Conservation (phyloP, 106 monocot genomes). For the Dioscorea alata region DNA sequence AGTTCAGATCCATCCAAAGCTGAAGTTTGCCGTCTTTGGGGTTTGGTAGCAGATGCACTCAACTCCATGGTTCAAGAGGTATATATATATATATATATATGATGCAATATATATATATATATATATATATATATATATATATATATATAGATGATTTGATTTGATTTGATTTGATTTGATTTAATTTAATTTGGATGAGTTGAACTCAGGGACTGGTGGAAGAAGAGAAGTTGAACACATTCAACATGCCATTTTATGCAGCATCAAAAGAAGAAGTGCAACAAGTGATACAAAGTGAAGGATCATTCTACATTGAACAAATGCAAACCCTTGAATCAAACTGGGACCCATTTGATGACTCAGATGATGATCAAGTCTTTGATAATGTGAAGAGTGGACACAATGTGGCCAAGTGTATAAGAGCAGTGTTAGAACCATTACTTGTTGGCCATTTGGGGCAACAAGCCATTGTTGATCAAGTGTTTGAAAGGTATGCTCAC, state of each 20-base stretch:
- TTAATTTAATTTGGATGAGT: too few species aligned
- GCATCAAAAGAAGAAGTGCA: slow-evolving; percentile 31
- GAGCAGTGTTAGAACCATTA: slow-evolving; percentile 34
- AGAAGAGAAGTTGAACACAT: background rate
- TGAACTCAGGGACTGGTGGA: too few species aligned
- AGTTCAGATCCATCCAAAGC: background rate
- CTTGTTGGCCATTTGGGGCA: slow-evolving; percentile 31
- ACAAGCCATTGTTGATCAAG: slow-evolving; percentile 15
- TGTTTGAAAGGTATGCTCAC: background rate
- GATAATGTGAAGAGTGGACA: slow-evolving; percentile 13
- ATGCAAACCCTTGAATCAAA: slow-evolving; percentile 15
- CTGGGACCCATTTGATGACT: slow-evolving; percentile 25
- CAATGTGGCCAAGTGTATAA: slow-evolving; percentile 22
- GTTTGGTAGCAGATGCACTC: slow-evolving; percentile 24
- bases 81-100: too few species aligned
- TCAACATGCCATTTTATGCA: background rate
- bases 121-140: too few species aligned
- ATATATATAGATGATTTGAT: too few species aligned
- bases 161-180: too few species aligned
- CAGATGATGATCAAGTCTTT: background rate
- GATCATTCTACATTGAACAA: slow-evolving; percentile 12
- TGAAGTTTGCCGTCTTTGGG: background rate
- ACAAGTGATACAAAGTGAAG: slow-evolving; percentile 9
- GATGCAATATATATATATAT: slow-evolving; percentile 1
- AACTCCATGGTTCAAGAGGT: slow-evolving; percentile 32